phyloP scores from a whole-genome alignment of 345 rosid species.

The Populus nigra region DNA sequence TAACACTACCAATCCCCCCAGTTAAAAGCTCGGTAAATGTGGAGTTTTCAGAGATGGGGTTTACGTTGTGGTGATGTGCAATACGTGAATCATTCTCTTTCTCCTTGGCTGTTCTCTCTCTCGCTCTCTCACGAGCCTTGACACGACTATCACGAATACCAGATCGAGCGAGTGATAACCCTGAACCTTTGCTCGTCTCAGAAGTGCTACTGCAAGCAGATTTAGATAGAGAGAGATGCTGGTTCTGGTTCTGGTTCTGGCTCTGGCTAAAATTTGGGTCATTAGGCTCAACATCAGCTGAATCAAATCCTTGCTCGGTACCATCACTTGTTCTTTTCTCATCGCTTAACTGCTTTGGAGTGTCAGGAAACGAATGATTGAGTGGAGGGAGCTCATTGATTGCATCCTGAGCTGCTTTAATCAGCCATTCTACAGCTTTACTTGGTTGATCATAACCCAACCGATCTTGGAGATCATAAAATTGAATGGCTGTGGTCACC shows the following conservation, averaged over 20 bases:
- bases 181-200: conserved; percentile 88
- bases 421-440: conserved; percentile 96
- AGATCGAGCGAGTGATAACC: conserved; percentile 69
- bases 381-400: conserved; percentile 87
- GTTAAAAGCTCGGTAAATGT: conserved; percentile 87
- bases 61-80: conserved; percentile 24
- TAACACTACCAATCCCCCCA: conserved; percentile 42
- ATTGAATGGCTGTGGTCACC: conserved; percentile 85
- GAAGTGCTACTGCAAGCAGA: conserved; percentile 95
- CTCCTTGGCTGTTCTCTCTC: conserved; percentile 78
- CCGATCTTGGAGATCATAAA: conserved; percentile 91
- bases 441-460: conserved; percentile 96
- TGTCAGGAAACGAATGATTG: conserved; percentile 55
- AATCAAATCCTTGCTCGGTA: conserved; percentile 45
- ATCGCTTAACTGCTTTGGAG: conserved; percentile 58
- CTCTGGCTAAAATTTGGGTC: conserved; percentile 43
- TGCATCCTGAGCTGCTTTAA: conserved; percentile 77
- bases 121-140: conserved; percentile 75
- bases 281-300: conserved; percentile 54
- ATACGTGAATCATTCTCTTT: conserved; percentile 46
- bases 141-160: conserved; percentile 57
- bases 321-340: conserved; percentile 51
- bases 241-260: conserved; percentile 60
- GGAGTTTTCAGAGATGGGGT: conserved; percentile 47
- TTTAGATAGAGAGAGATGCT: conserved; percentile 63